phyloP scores from a whole-genome alignment of 176 grass and related monocot genomes.

The Phragmites australis region DNA sequence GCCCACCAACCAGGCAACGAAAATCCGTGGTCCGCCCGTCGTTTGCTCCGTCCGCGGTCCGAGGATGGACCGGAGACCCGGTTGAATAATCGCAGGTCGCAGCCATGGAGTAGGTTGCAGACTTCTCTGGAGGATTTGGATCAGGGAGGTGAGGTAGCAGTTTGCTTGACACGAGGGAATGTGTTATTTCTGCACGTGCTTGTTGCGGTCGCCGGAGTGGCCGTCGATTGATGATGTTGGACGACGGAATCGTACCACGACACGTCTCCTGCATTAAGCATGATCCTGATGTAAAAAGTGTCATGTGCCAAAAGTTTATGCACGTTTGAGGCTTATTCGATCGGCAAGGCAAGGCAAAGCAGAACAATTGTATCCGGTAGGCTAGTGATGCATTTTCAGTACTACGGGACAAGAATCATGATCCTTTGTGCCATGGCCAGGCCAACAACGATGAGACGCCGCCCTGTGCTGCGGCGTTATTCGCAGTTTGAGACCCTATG shows the following conservation, averaged over 20 bases:
- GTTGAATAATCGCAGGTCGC: background rate
- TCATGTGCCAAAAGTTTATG: background rate
- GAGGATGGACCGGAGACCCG: background rate
- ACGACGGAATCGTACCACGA: background rate
- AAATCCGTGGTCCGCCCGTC: background rate
- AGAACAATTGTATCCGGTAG: background rate
- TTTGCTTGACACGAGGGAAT: no score
- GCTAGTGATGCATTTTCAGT: background rate
- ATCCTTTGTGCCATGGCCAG: background rate
- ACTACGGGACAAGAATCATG: background rate
- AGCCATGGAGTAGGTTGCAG: background rate
- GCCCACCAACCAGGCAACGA: background rate
- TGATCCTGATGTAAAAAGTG: background rate
- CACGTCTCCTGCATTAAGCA: background rate
- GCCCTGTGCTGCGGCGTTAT: background rate
- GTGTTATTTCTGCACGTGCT: no score
- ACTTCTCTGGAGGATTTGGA: background rate
- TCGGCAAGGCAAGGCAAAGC: background rate
- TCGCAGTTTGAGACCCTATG: background rate
- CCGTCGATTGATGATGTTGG: background rate
- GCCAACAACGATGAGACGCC: background rate
- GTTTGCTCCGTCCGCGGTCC: background rate
- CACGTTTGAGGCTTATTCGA: background rate
- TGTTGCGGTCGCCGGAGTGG: background rate
- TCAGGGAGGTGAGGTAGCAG: background rate